phyloP scores from a whole-genome alignment of 768 basidiomycete species.

The Daedaleopsis sinensis region DNA sequence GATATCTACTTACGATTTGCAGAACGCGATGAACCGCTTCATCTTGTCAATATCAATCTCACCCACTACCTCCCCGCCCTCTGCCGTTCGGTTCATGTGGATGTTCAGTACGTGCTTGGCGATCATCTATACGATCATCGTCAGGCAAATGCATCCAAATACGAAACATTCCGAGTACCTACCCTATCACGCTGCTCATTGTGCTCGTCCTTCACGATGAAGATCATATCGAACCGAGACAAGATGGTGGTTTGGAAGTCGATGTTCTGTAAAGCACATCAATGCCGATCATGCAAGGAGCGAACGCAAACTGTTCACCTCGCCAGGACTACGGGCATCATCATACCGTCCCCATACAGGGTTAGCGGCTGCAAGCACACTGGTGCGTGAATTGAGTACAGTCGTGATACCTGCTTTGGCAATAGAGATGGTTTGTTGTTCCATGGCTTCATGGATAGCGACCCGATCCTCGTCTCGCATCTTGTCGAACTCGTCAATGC shows the following conservation, averaged over 20 bases:
- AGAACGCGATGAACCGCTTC: conserved; percentile 96
- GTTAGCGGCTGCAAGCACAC: conserved; percentile 96
- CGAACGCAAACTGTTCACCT: conserved; percentile 46
- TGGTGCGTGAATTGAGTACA: conserved; percentile 93
- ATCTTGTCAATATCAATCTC: conserved; percentile 98
- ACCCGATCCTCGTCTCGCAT: conserved; percentile 99
- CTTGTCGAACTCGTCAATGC: conserved; percentile 99
- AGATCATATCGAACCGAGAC: conserved; percentile 99
- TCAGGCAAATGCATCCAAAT: background rate
- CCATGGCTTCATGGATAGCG: conserved; percentile 99
- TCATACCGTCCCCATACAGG: conserved; percentile 98
- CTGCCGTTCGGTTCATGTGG: conserved; percentile 92
- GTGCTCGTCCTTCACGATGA: conserved; percentile 98
- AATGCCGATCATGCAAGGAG: background rate
- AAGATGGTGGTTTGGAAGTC: conserved; percentile 98
- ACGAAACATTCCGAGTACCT: conserved; percentile 23
- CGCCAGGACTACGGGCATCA: conserved; percentile 93
- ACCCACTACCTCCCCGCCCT: conserved; percentile 69
- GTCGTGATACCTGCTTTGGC: conserved; percentile 99
- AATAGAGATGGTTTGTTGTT: conserved; percentile 99
- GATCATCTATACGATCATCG: conserved; percentile 65
- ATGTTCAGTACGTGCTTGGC: conserved; percentile 99
- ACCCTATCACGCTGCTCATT: conserved; percentile 92
- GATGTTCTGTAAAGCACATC: conserved; percentile 62
- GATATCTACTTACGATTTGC: conserved; percentile 70